Evolutionary conservation across 2,329 filamentous ascomycete species (phyloP).

Genomic region (Alternaria sp.): DNA sequence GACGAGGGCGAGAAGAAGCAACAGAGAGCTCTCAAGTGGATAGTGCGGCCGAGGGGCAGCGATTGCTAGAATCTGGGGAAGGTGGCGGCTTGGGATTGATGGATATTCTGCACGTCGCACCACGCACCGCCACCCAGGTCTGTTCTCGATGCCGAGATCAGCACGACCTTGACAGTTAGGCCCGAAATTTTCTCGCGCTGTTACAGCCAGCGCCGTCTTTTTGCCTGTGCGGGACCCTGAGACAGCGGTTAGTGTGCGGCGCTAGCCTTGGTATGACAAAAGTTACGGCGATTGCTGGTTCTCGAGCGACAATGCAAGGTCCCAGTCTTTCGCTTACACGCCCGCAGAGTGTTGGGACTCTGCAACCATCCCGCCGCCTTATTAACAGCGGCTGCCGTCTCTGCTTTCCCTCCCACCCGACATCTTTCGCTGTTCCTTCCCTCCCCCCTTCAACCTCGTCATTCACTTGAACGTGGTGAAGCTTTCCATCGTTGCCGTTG

Average conservation of each 20-base stretch:
- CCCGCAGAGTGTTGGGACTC: conserved; percentile 32
- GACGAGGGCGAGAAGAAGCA: conserved; percentile 16
- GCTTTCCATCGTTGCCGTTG: conserved; percentile 27
- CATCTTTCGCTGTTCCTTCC: conserved; percentile 23
- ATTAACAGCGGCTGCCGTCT: conserved; percentile 13
- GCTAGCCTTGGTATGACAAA: conserved; percentile 30
- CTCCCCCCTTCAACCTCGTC: conserved; percentile 27
- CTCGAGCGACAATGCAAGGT: conserved; percentile 44
- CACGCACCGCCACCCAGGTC: conserved; percentile 32
- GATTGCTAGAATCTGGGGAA: conserved; percentile 36
- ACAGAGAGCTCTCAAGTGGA: conserved; percentile 11
- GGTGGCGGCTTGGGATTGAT: conserved; percentile 21
- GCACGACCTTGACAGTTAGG: conserved; percentile 24
- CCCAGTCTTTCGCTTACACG: conserved; percentile 43
- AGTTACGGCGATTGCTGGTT: conserved; percentile 31
- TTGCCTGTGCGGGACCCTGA: conserved; percentile 29
- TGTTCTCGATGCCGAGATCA: conserved; percentile 36
- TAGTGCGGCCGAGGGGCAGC: conserved; percentile 10
- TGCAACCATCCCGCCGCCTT: conserved; percentile 21
- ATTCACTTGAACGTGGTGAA: conserved; percentile 34
- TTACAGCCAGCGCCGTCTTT: conserved; percentile 24
- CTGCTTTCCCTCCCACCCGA: conserved; percentile 13
- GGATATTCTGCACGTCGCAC: conserved; percentile 11
- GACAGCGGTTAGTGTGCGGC: conserved; percentile 31
- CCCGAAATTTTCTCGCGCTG: conserved; percentile 41